Conservation (phyloP, 371 early-diverging fungal species). For the Mucor ambiguus region DNA sequence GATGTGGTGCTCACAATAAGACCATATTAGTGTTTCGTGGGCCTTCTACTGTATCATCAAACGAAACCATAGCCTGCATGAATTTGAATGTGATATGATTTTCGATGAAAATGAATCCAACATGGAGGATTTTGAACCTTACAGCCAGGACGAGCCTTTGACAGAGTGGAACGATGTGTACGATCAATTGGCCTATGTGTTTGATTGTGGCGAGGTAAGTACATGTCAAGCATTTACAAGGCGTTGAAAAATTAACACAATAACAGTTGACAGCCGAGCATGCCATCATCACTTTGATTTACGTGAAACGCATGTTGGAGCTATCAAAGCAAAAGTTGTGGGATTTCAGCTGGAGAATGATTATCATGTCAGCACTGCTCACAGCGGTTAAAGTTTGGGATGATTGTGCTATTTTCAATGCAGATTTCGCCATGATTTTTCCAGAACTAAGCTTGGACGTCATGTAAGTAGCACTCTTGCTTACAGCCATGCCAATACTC, state of each 20-base stretch:
- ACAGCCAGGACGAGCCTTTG: constrained; percentile 22
- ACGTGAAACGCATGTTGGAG: constrained; percentile 71
- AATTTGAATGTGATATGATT: constrained; percentile 32
- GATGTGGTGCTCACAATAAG: not conserved
- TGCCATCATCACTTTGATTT: constrained; percentile 74
- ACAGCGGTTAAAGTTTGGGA: constrained; percentile 88
- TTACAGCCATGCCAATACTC: not conserved
- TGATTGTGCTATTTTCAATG: constrained; percentile 86
- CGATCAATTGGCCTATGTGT: constrained; percentile 46
- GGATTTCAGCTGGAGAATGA: constrained; percentile 74
- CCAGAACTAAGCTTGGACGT: constrained; percentile 45
- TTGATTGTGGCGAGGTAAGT: constrained; percentile 58
- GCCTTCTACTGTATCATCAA: constrained; percentile 36
- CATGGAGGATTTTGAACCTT: constrained; percentile 1
- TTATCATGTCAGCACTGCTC: constrained; percentile 69
- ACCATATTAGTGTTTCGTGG: constrained; percentile 29
- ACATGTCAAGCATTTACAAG: not conserved
- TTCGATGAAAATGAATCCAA: constrained; percentile 27
- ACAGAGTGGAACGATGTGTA: constrained; percentile 43
- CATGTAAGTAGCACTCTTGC: constrained; percentile 25
- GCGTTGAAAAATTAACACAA: not conserved
- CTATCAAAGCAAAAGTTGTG: constrained; percentile 64
- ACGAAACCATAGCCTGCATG: constrained; percentile 30
- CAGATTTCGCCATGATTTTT: constrained; percentile 80
- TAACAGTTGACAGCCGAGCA: constrained; percentile 66